A percentile compares a stretch with the other conserved stretches of the same genome.
Evolutionary conservation across 768 basidiomycete species (phyloP).

Genomic region (Termitomyces bulborhizus): DNA sequence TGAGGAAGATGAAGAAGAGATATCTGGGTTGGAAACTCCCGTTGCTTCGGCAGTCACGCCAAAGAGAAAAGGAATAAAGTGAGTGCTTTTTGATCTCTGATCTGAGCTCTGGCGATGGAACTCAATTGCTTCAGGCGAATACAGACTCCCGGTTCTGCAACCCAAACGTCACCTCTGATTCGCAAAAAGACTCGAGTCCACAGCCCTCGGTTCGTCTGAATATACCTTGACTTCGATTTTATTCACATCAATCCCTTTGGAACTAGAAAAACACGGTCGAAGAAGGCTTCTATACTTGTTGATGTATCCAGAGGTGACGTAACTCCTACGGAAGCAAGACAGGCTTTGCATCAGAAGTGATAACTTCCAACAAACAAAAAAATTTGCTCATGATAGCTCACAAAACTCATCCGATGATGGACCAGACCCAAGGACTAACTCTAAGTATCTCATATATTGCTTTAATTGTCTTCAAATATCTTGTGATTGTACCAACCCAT

Average conservation of each 20-base stretch:
- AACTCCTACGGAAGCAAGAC: neutral
- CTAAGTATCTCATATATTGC: neutral
- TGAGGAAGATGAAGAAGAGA: constrained; percentile 13
- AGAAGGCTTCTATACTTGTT: neutral
- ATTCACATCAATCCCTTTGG: neutral
- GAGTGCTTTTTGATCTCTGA: neutral
- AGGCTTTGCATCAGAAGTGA: neutral
- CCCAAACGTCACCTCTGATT: constrained; percentile 18
- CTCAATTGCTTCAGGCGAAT: constrained; percentile 15
- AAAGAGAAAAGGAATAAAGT: constrained; percentile 28
- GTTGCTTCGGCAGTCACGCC: constrained; percentile 16
- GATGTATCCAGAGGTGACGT: neutral
- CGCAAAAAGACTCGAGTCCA: constrained; percentile 23
- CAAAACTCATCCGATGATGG: neutral
- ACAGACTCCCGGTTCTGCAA: constrained; percentile 19
- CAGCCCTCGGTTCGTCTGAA: constrained; percentile 18
- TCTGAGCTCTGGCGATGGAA: neutral
- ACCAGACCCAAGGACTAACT: neutral
- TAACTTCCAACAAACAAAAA: neutral
- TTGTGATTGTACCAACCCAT: neutral
- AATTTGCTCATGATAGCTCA: neutral
- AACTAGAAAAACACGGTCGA: constrained; percentile 8
- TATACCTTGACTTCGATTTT: neutral
- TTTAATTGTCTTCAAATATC: neutral
- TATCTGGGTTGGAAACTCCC: constrained; percentile 12